phyloP scores from a whole-genome alignment of 495 filamentous ascomycete species.

The Lichenothelia convexa region DNA sequence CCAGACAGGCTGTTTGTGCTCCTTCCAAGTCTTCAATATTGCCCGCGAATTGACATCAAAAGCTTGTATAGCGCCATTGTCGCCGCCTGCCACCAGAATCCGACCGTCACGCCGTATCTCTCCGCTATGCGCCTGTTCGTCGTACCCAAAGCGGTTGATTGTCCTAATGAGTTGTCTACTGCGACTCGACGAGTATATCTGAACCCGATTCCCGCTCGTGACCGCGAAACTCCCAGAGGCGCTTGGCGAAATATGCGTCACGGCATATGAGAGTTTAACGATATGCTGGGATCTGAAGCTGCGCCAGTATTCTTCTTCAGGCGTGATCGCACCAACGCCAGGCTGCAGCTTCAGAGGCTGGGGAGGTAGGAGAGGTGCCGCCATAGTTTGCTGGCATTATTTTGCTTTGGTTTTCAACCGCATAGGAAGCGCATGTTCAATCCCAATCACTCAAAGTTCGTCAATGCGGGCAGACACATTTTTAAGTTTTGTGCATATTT shows the following conservation, averaged over 20 bases:
- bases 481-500: no score
- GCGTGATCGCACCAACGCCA: conserved; percentile 51
- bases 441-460: no score
- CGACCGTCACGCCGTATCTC: conserved; percentile 77
- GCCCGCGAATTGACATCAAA: conserved; percentile 81
- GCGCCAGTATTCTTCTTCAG: conserved; percentile 90
- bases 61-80: conserved; percentile 76
- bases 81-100: conserved; percentile 77
- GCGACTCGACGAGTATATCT: conserved; percentile 79
- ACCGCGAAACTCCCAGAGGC: conserved; percentile 55
- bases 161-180: conserved; percentile 79
- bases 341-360: conserved; percentile 67
- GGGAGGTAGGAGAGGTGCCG: conserved; percentile 66
- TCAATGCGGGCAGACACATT: no score
- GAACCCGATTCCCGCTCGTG: conserved; percentile 74
- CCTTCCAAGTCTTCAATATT: conserved; percentile 88
- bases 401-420: no score
- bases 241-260: conserved; percentile 75
- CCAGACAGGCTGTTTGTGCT: conserved; percentile 92
- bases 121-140: conserved; percentile 69
- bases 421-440: no score
- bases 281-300: conserved; percentile 76
- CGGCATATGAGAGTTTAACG: conserved; percentile 61
- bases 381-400: no score
- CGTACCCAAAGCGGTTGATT: conserved; percentile 59